phyloP scores from a whole-genome alignment of 192 early-diverging fungal species.

The Geranomyces michiganensis region DNA sequence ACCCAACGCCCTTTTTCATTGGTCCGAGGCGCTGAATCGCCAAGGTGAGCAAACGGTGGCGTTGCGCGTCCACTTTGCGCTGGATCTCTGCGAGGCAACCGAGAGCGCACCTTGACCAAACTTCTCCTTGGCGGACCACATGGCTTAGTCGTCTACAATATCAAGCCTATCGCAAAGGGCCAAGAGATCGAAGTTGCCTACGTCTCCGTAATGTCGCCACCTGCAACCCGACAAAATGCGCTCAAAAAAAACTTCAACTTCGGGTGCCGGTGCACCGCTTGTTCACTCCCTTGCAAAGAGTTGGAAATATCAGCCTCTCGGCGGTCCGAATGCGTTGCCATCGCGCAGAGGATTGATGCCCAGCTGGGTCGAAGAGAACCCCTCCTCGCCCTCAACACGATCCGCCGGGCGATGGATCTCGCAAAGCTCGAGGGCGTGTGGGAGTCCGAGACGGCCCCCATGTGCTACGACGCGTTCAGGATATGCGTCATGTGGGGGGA shows the following conservation, averaged over 20 bases:
- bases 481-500: conserved; percentile 13
- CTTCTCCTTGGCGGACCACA: background rate
- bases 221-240: background rate
- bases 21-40: conserved; percentile 6
- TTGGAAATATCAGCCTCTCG: conserved; percentile 1
- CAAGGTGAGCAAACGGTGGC: background rate
- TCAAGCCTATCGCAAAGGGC: conserved; percentile 2
- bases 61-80: no score
- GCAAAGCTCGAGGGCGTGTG: conserved; percentile 5
- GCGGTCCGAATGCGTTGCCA: background rate
- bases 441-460: conserved; percentile 1
- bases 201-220: background rate
- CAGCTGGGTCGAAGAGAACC: background rate
- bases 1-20: conserved; percentile 7
- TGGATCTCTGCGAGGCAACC: background rate
- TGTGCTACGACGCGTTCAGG: conserved; percentile 12
- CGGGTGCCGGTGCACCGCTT: conserved; percentile 4
- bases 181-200: conserved; percentile 10
- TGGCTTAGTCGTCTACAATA: background rate
- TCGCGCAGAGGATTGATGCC: conserved; percentile 3
- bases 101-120: conserved; percentile 9
- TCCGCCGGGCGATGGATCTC: conserved; percentile 8
- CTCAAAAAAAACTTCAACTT: conserved; percentile 11
- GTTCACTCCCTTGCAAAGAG: conserved; percentile 1
- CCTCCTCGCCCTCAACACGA: background rate